Conservation (phyloP, 192 early-diverging fungal species). For the Coemansia sp. region DNA sequence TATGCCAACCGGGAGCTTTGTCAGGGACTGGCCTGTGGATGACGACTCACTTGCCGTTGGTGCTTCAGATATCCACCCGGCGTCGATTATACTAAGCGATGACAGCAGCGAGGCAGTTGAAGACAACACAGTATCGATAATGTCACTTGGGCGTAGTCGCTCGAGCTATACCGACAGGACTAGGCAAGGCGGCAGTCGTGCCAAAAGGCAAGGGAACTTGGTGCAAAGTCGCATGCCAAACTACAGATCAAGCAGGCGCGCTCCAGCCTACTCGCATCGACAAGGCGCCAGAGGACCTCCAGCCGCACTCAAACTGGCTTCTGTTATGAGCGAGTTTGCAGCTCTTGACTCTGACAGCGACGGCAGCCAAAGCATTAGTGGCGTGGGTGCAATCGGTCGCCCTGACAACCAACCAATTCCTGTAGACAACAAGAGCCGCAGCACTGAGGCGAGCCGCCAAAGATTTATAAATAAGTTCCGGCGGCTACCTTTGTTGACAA, state of each 20-base stretch:
- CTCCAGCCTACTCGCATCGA: background rate
- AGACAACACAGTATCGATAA: conserved; percentile 21
- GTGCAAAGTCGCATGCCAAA: background rate
- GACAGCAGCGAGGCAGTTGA: conserved; percentile 35
- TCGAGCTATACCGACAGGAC: background rate
- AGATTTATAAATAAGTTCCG: background rate
- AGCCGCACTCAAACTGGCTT: conserved; percentile 17
- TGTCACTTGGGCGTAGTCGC: background rate
- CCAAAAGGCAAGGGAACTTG: background rate
- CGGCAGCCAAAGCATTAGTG: background rate
- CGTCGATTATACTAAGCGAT: conserved; percentile 41
- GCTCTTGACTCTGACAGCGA: conserved; percentile 45
- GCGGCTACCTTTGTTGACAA: background rate
- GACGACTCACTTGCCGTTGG: background rate
- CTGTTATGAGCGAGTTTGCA: conserved; percentile 47
- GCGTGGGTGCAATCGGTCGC: background rate
- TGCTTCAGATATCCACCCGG: background rate
- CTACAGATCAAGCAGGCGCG: background rate
- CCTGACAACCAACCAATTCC: background rate
- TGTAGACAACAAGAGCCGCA: background rate
- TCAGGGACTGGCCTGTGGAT: background rate
- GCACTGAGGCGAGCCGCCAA: background rate
- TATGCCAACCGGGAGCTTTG: background rate
- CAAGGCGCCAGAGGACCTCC: background rate
- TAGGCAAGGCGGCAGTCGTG: background rate